Evolutionary conservation across 768 basidiomycete genomes (phyloP).

Genomic region (Kwoniella sp.): DNA sequence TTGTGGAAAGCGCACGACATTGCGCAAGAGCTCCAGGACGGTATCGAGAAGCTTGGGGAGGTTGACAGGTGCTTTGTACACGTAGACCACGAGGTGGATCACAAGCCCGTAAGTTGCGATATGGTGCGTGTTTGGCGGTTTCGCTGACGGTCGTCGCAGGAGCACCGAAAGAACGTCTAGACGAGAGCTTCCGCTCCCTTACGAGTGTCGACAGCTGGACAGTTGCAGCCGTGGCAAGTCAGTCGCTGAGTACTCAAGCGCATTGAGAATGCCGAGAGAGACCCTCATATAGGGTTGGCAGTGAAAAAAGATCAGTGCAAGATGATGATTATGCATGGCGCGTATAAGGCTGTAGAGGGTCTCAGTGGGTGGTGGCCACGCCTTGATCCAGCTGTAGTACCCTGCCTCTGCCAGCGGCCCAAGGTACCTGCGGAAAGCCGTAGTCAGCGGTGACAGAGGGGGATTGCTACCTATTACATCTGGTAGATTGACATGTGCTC

Average conservation of each 20-base stretch:
- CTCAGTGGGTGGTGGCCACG: slow-evolving; percentile 17
- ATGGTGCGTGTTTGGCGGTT: background rate
- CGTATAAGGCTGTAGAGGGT: no score
- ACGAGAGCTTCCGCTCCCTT: no score
- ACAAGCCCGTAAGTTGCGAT: slow-evolving; percentile 56
- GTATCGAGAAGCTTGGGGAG: slow-evolving; percentile 80
- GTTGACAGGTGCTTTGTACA: slow-evolving; percentile 93
- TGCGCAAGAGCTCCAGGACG: slow-evolving; percentile 53
- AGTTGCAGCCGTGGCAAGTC: no score
- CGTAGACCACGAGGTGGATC: slow-evolving; percentile 89
- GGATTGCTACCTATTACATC: no score
- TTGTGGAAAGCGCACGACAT: slow-evolving; percentile 61
- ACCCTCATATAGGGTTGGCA: no score
- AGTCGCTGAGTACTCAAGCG: no score
- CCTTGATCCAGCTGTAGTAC: slow-evolving; percentile 54
- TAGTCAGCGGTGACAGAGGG: no score
- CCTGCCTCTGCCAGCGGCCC: slow-evolving; percentile 57
- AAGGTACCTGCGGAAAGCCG: no score
- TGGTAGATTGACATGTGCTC: background rate
- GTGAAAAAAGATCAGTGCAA: no score
- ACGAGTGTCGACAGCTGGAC: no score
- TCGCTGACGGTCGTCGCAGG: slow-evolving; percentile 1
- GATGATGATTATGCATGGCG: no score
- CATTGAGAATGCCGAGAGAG: no score
- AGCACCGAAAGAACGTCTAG: slow-evolving; percentile 21